A percentile compares a stretch with the other conserved stretches of the same genome.
Evolutionary conservation across 2,329 filamentous ascomycete genomes (phyloP).

Genomic region (Diaporthe australafricana): DNA sequence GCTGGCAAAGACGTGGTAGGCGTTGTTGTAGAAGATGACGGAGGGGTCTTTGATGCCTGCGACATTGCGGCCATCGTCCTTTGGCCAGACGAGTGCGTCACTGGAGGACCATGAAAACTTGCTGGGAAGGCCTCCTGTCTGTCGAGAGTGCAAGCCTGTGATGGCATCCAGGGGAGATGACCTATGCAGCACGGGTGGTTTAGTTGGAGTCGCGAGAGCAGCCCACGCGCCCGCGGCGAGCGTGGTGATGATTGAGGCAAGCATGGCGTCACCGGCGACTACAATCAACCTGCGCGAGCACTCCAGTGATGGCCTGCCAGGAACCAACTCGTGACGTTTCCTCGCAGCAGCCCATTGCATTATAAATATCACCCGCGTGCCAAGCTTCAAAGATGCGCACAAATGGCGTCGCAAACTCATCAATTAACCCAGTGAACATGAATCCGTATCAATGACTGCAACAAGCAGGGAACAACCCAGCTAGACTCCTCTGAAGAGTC

Average conservation of each 20-base stretch:
- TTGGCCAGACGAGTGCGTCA: neutral
- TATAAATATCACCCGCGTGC: neutral
- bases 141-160: neutral
- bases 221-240: neutral
- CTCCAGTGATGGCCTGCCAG: neutral
- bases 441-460: neutral
- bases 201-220: neutral
- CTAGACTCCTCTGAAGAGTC: neutral
- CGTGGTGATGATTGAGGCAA: neutral
- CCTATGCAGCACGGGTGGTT: neutral
- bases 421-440: neutral
- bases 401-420: neutral
- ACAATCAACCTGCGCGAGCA: neutral
- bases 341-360: neutral
- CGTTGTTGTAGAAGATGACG: neutral
- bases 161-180: neutral
- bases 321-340: neutral
- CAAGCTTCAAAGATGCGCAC: neutral
- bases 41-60: conserved; percentile 5
- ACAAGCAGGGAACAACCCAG: neutral
- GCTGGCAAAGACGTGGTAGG: conserved; percentile 1
- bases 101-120: neutral
- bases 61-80: neutral
- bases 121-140: neutral
- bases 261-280: neutral